Conservation (phyloP, 495 filamentous ascomycete species). For the Usnea hakonensis region DNA sequence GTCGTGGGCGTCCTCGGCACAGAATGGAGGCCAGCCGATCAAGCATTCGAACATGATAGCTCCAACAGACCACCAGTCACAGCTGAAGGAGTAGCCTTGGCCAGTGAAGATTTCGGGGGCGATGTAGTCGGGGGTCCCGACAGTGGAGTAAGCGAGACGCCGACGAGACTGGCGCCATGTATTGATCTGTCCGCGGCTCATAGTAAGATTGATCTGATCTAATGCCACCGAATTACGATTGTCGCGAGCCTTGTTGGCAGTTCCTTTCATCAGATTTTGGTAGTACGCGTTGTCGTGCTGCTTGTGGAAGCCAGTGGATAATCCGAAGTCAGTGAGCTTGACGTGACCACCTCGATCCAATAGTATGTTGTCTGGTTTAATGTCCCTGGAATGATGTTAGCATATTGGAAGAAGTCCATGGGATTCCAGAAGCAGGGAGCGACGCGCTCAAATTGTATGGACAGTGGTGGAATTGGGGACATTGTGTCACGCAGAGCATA, state of each 20-base stretch:
- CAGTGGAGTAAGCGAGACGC: constrained; percentile 94
- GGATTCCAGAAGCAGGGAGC: background rate
- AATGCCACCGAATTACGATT: constrained; percentile 82
- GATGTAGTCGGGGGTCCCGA: constrained; percentile 98
- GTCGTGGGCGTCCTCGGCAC: constrained; percentile 92
- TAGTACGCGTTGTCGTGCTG: constrained; percentile 98
- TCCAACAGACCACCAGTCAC: constrained; percentile 98
- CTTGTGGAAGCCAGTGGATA: constrained; percentile 96
- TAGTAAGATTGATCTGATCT: constrained; percentile 96
- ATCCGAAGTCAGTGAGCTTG: constrained; percentile 96
- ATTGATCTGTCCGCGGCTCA: constrained; percentile 93
- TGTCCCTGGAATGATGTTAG: constrained; percentile 57
- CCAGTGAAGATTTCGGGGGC: constrained; percentile 97
- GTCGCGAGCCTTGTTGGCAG: constrained; percentile 55
- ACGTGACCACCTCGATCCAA: constrained; percentile 93
- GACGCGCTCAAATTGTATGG: background rate
- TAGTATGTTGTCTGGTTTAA: constrained; percentile 98
- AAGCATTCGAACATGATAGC: constrained; percentile 99
- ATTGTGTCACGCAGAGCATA: background rate
- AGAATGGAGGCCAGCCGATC: constrained; percentile 98
- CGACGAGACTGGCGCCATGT: constrained; percentile 95
- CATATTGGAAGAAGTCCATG: background rate
- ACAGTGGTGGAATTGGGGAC: background rate
- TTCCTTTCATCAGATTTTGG: constrained; percentile 84
- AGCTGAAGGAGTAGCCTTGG: constrained; percentile 89